phyloP scores from a whole-genome alignment of 2,329 filamentous ascomycete species.

The Hypomyces rosellus region DNA sequence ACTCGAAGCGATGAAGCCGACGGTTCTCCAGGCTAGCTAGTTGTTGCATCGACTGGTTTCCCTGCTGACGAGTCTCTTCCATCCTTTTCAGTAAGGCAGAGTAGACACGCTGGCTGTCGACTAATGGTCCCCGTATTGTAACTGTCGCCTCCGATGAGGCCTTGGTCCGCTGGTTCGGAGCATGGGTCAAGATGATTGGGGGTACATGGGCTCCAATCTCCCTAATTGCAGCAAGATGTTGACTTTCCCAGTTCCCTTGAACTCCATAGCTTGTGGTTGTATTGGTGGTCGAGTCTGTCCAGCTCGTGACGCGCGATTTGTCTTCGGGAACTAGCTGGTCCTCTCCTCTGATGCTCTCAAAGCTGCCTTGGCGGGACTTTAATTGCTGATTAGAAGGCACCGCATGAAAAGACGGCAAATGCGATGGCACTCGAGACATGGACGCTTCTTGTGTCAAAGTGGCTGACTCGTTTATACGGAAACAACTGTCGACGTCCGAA shows the following conservation, averaged over 20 bases:
- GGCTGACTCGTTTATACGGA: constrained; percentile 25
- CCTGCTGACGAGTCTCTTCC: constrained; percentile 29
- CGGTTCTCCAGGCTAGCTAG: too few relatives aligned
- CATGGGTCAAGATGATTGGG: constrained; percentile 30
- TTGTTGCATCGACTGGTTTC: constrained; percentile 1
- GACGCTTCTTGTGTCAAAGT: constrained; percentile 34
- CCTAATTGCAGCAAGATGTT: constrained; percentile 59
- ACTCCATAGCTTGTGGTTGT: constrained; percentile 41
- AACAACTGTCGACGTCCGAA: constrained; percentile 24
- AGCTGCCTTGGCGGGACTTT: constrained; percentile 48
- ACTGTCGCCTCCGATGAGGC: background rate
- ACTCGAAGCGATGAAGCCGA: background rate
- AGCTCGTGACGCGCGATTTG: constrained; percentile 64
- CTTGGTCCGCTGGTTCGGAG: background rate
- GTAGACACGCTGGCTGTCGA: constrained; percentile 55
- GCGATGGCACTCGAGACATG: constrained; percentile 43
- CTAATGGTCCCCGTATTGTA: constrained; percentile 20
- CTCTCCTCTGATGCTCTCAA: constrained; percentile 42
- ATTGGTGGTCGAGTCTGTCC: constrained; percentile 57
- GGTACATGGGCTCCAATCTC: constrained; percentile 42
- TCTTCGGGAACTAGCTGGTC: constrained; percentile 38
- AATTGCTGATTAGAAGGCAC: constrained; percentile 40
- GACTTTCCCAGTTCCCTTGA: constrained; percentile 41
- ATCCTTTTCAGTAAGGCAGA: constrained; percentile 57
- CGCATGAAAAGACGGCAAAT: constrained; percentile 44